Conservation (phyloP, 2,329 filamentous ascomycete genomes). For the Macrophomina tecta region DNA sequence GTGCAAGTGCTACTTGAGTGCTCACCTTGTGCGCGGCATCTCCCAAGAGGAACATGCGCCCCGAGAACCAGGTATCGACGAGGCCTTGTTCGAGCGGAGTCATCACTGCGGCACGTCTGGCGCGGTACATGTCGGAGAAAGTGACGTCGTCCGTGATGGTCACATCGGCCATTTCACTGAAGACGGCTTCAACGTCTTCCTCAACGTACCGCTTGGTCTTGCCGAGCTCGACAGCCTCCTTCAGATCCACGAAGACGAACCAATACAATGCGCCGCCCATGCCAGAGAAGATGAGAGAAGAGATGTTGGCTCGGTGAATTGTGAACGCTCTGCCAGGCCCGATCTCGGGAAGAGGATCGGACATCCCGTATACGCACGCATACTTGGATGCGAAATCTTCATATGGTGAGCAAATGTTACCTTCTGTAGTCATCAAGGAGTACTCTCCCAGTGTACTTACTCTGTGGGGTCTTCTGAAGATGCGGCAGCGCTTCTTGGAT, state of each 20-base stretch:
- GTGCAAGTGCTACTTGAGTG: neutral
- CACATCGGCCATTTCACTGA: conserved; percentile 35
- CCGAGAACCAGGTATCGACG: conserved; percentile 47
- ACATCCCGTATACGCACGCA: conserved; percentile 23
- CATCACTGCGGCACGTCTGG: conserved; percentile 32
- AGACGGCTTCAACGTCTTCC: conserved; percentile 39
- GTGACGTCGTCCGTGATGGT: conserved; percentile 37
- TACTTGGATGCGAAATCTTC: conserved; percentile 26
- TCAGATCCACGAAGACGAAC: conserved; percentile 37
- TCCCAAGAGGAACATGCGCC: conserved; percentile 48
- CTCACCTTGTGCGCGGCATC: conserved; percentile 52
- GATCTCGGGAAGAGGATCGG: conserved; percentile 4
- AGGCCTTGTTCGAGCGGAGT: conserved; percentile 46
- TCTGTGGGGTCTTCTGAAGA: conserved; percentile 1
- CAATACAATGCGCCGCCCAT: conserved; percentile 33
- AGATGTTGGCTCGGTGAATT: conserved; percentile 28
- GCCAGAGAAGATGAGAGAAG: conserved; percentile 32
- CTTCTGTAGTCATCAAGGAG: neutral
- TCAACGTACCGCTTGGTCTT: conserved; percentile 41
- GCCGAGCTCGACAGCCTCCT: conserved; percentile 31
- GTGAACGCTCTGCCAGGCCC: conserved; percentile 18
- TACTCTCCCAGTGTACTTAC: conserved; percentile 1
- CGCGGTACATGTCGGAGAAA: conserved; percentile 45
- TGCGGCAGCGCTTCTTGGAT: conserved; percentile 23
- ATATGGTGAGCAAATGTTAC: conserved; percentile 27